Evolutionary conservation across 805 yeast species (phyloP).

Genomic region (Huiozyma sinensis): DNA sequence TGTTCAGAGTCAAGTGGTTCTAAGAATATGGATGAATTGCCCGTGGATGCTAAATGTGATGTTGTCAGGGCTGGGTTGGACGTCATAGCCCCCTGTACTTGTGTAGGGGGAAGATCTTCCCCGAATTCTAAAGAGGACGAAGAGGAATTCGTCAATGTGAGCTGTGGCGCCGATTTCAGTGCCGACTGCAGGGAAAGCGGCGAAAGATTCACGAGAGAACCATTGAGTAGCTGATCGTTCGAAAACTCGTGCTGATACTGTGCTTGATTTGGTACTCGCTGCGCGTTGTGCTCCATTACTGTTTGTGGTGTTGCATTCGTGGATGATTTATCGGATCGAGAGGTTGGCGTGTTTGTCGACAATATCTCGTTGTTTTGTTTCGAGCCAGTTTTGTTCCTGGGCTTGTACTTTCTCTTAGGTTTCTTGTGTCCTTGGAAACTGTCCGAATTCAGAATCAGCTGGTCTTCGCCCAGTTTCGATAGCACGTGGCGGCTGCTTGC

Average conservation of each 20-base stretch:
- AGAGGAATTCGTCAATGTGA: not conserved
- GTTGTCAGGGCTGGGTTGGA: not conserved
- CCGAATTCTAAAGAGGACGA: slow-evolving; percentile 1
- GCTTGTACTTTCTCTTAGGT: slow-evolving; percentile 11
- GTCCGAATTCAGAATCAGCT: slow-evolving; percentile 22
- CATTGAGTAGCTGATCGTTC: not conserved
- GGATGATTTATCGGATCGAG: not conserved
- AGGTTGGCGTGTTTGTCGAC: not conserved
- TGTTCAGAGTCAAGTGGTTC: slow-evolving; percentile 6
- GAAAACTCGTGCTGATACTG: not conserved
- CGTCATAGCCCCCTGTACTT: not conserved
- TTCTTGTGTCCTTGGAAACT: slow-evolving; percentile 14
- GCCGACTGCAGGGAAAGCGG: not conserved
- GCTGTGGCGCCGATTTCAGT: not conserved
- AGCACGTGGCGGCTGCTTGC: slow-evolving; percentile 16
- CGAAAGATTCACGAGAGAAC: not conserved
- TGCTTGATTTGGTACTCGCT: not conserved
- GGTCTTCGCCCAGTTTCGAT: slow-evolving; percentile 20
- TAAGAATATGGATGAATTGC: not conserved
- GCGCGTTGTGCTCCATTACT: not conserved
- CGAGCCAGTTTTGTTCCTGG: slow-evolving; percentile 17
- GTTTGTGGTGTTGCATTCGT: not conserved
- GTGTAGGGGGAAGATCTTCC: not conserved
- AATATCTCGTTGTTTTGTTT: not conserved
- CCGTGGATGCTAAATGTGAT: not conserved